Conservation (phyloP, 2,329 filamentous ascomycete genomes). For the Diaporthe sp. region DNA sequence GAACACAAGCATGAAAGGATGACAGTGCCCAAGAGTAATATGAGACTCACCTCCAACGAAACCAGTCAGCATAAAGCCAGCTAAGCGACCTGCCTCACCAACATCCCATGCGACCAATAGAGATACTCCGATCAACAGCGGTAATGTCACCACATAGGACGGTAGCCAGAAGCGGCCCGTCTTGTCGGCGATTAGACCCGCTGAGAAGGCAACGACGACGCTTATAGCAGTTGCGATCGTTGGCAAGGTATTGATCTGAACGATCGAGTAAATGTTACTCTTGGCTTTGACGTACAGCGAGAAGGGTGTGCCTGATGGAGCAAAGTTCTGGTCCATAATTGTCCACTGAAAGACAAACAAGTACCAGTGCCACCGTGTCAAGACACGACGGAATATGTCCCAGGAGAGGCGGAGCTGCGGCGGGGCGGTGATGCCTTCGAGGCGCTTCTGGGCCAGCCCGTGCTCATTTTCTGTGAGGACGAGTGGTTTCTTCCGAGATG, state of each 20-base stretch:
- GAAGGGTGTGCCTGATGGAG: not conserved
- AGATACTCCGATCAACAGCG: constrained; percentile 1
- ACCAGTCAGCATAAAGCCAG: constrained; percentile 14
- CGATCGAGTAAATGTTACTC: constrained; percentile 1
- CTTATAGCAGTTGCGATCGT: constrained; percentile 3
- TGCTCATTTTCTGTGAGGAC: not conserved
- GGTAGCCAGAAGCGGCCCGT: constrained; percentile 1
- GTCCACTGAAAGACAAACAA: not conserved
- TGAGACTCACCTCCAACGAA: constrained; percentile 17
- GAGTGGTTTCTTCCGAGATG: constrained; percentile 1
- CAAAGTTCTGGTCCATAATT: constrained; percentile 9
- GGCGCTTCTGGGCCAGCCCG: not conserved
- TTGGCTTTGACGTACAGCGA: constrained; percentile 3
- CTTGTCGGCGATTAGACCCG: not conserved
- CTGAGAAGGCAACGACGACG: not conserved
- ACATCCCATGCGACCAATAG: constrained; percentile 1
- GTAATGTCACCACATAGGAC: not conserved
- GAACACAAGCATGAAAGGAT: too few species aligned
- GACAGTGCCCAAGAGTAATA: not conserved
- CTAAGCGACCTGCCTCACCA: not conserved
- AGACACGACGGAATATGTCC: constrained; percentile 4
- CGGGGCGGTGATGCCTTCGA: not conserved
- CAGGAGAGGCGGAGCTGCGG: not conserved
- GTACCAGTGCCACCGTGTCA: constrained; percentile 12
- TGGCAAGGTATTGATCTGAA: constrained; percentile 13